Conservation (phyloP, 805 yeast species). For the Myxozyma kluyveri region DNA sequence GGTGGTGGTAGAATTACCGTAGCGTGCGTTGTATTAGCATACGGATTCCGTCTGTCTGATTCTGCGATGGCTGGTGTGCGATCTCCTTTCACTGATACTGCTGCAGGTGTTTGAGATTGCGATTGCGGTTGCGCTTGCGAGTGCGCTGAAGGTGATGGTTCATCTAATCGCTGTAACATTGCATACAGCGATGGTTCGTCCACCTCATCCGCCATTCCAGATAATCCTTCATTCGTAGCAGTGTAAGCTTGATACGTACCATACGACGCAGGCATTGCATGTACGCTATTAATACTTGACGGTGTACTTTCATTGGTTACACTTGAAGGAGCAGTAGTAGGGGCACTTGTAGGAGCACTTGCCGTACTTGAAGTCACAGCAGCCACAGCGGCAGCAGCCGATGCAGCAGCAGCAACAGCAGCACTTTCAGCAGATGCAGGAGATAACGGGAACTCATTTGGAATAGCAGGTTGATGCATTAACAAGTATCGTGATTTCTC, state of each 20-base stretch:
- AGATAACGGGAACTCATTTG: neutral
- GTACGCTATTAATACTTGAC: neutral
- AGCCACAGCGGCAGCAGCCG: neutral
- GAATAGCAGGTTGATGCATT: neutral
- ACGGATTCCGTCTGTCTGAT: slow-evolving; percentile 5
- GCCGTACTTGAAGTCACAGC: neutral
- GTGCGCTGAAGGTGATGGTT: neutral
- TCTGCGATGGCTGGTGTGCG: neutral
- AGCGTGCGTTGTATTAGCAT: slow-evolving; percentile 14
- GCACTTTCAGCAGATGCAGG: neutral
- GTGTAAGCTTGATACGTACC: no score
- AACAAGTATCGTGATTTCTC: slow-evolving; percentile 16
- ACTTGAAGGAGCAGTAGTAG: neutral
- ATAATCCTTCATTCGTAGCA: no score
- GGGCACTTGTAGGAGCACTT: slow-evolving; percentile 1
- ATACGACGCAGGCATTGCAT: slow-evolving; percentile 7
- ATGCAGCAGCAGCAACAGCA: neutral
- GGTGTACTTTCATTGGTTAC: neutral
- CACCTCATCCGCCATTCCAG: no score
- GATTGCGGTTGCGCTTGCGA: neutral
- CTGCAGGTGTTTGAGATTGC: neutral
- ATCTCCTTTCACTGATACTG: neutral
- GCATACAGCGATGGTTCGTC: neutral
- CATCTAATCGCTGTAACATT: neutral
- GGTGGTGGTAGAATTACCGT: slow-evolving; percentile 18